phyloP scores from a whole-genome alignment of 306 rosid species.

The Lathyrus oleraceus region DNA sequence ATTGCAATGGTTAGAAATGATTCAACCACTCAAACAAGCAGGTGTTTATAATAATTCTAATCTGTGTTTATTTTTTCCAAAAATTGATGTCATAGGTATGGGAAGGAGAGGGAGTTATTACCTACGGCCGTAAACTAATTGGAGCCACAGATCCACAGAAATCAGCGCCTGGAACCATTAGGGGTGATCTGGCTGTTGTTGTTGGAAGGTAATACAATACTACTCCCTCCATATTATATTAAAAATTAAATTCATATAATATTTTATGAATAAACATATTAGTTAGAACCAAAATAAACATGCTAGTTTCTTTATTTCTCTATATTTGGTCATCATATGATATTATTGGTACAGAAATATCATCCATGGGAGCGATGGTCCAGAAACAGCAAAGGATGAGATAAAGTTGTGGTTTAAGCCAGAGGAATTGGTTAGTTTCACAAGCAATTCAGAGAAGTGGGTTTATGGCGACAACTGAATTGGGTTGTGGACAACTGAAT shows the following conservation, averaged over 20 bases:
- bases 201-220: conserved; percentile 75
- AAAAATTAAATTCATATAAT: no score
- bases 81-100: conserved; percentile 63
- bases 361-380: conserved; percentile 98
- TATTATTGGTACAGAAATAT: conserved; percentile 60
- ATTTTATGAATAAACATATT: no score
- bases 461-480: conserved; percentile 72
- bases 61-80: conserved; percentile 11
- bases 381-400: conserved; percentile 88
- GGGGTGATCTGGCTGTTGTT: conserved; percentile 93
- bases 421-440: conserved; percentile 78
- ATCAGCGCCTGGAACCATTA: conserved; percentile 94
- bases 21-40: conserved; percentile 17
- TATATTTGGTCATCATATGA: conserved; percentile 25
- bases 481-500: conserved; percentile 63
- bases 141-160: conserved; percentile 99
- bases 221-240: background rate
- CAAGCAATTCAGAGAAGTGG: conserved; percentile 92
- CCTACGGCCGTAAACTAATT: conserved; percentile 85
- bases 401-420: conserved; percentile 89
- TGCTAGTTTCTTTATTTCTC: conserved; percentile 16
- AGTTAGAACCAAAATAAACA: no score
- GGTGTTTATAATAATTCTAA: conserved; percentile 13
- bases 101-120: conserved; percentile 95
- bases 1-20: conserved; percentile 81